Evolutionary conservation across 371 early-diverging fungal species (phyloP).

Genomic region (Actinomortierella wolfii): DNA sequence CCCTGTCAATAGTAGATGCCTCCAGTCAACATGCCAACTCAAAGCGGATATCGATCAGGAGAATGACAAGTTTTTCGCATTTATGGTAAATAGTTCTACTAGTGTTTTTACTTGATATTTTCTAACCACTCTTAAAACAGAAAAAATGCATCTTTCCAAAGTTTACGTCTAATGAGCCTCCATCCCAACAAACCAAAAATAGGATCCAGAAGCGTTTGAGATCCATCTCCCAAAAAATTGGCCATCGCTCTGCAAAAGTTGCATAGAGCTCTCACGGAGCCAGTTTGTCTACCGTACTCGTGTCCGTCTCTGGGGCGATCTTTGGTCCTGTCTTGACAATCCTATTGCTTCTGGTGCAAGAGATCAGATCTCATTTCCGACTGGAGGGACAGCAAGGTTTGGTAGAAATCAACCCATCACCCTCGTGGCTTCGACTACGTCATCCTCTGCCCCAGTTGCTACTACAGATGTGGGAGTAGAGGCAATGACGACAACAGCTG

Average conservation of each 20-base stretch:
- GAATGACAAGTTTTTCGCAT: constrained; percentile 25
- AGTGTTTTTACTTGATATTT: not conserved
- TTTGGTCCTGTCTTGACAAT: constrained; percentile 9
- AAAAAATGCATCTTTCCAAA: too few relatives aligned
- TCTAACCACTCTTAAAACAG: not conserved
- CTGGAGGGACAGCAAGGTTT: too few relatives aligned
- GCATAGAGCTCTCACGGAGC: constrained; percentile 33
- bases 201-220: constrained; percentile 25
- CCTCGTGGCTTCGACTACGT: too few relatives aligned
- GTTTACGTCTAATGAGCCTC: too few relatives aligned
- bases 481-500: too few relatives aligned
- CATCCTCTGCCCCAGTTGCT: too few relatives aligned
- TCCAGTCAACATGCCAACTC: constrained; percentile 14
- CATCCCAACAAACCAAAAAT: not conserved
- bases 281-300: constrained; percentile 29
- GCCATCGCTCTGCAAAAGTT: constrained; percentile 38
- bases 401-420: too few relatives aligned
- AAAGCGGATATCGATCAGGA: constrained; percentile 2
- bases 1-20: constrained; percentile 6
- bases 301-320: constrained; percentile 25
- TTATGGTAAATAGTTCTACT: constrained; percentile 13
- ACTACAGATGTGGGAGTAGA: too few relatives aligned
- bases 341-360: not conserved
- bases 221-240: constrained; percentile 20
- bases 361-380: too few relatives aligned